Conservation (phyloP, 495 filamentous ascomycete species). For the Friedmanniomyces simplex region DNA sequence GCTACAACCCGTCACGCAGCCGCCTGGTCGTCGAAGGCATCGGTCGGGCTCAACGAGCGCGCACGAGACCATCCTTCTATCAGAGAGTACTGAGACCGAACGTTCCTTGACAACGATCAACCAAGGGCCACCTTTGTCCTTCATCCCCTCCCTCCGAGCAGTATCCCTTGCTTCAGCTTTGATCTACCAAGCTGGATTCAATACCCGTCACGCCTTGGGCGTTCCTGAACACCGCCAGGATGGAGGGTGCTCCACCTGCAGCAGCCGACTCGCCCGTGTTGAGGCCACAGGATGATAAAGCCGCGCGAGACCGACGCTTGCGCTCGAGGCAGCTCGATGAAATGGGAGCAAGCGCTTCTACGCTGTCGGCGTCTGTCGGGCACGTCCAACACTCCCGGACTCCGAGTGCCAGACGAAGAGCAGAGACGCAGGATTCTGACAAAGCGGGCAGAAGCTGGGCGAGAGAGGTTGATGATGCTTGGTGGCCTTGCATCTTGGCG, state of each 20-base stretch:
- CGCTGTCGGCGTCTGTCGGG: background rate
- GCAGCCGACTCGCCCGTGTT: background rate
- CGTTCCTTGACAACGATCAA: no score
- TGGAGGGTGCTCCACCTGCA: background rate
- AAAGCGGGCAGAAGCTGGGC: slow-evolving; percentile 24
- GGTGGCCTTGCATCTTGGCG: slow-evolving; percentile 23
- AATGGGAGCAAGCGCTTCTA: background rate
- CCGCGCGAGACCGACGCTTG: background rate
- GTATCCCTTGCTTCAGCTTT: background rate
- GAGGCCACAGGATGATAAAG: background rate
- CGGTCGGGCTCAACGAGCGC: no score
- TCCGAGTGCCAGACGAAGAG: slow-evolving; percentile 2
- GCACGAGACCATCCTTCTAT: no score
- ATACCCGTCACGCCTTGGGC: slow-evolving; percentile 10
- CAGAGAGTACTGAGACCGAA: no score
- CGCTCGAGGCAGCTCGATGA: background rate
- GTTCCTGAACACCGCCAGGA: background rate
- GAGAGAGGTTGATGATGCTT: slow-evolving; percentile 21
- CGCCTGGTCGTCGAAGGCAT: no score
- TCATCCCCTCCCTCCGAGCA: background rate
- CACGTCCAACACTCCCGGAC: background rate
- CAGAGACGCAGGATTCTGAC: slow-evolving; percentile 20
- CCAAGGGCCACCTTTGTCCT: background rate
- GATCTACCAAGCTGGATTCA: slow-evolving; percentile 9
- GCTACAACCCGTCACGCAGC: no score